These are phyloP conservation scores for Eustoma russellianum DNA, from an alignment of 257 asterid species.

Conservation along the genomic window DNA sequence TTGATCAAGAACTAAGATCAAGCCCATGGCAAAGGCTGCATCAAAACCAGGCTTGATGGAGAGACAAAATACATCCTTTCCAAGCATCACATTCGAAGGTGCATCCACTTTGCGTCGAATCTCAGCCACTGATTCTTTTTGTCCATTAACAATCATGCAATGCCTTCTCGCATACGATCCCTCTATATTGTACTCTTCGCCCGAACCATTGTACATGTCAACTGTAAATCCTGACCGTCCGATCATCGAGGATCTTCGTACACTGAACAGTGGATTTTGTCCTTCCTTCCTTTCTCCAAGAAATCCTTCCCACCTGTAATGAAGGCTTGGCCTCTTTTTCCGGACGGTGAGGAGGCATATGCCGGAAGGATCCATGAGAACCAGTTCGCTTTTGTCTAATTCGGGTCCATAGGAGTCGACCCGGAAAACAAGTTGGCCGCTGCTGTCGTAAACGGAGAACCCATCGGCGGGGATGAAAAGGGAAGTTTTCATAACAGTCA, in stretches of 20 bases:
- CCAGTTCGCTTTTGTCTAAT: no score
- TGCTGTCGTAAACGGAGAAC: no score
- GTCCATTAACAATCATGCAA: conserved; percentile 33
- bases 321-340: conserved; percentile 72
- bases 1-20: conserved; percentile 57
- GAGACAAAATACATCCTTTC: conserved; percentile 52
- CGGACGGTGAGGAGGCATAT: conserved; percentile 18
- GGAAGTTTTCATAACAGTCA: no score
- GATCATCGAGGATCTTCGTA: conserved; percentile 49
- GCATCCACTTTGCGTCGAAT: conserved; percentile 61
- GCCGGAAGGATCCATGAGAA: no score
- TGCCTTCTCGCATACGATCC: conserved; percentile 51
- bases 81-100: conserved; percentile 43
- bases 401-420: no score
- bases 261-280: conserved; percentile 45
- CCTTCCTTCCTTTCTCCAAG: conserved; percentile 47
- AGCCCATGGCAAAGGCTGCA: conserved; percentile 65
- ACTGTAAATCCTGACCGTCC: conserved; percentile 43
- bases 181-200: conserved; percentile 52
- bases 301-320: conserved; percentile 70
- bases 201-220: conserved; percentile 34
- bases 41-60: conserved; percentile 44
- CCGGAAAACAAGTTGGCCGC: no score
- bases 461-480: no score
- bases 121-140: conserved; percentile 45